Evolutionary conservation across 2,329 filamentous ascomycete genomes (phyloP), one percentile per base, ranked within the genome.

Genomic region (Cladosporium sp.): DNA sequence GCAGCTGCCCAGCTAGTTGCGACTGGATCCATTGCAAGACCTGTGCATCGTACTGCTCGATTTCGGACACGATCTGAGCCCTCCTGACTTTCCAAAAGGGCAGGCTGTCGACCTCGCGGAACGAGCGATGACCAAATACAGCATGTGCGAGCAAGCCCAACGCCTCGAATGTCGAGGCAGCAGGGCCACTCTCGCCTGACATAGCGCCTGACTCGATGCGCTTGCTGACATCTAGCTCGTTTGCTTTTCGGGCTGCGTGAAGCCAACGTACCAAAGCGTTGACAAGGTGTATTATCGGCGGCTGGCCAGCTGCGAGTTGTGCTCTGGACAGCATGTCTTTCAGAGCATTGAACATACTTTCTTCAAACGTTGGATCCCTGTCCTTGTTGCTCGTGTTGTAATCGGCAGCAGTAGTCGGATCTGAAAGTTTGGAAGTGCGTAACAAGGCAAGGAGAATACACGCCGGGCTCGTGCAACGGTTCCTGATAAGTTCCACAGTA

Each of bases 1-100:
- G 67, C 52, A 74, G 57, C n/a, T 66, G 65, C 11, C 67, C 66
- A 12, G 65, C 61, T 7, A 68, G 57, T 38, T 66, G 68, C 3
- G 71, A 71, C 22, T 71, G 67, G 38, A 69, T 67, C 65, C 66
- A 70, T 42, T 70, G 70, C 17, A 70, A 60, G n/a, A 73, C 65
- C 19, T 71, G 63, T 17, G 62, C 61, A 58, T 72, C 69, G 58
- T 69, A 74, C 38, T 68, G 67, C 50, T 65, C 57, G 61, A 72
- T 67, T 43, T 69, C 66, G 14, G 60, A 59, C 2, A 69, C 67
- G 3, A 74, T 60, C 17, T 59, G 59, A 3, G 65, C 49, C 30
- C 67, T 58, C 12, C 62, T 58, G 51, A 59, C 42, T 55, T 65
- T 66, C 70, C 70, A 72, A 66, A 69, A 72, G 7, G 60, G 38